Percentiles rank a stretch among this genome's conserved stretches.
These are phyloP conservation scores for Xylogone sp. DNA, from an alignment of 2,329 filamentous ascomycete genomes.

Conservation along the genomic window DNA sequence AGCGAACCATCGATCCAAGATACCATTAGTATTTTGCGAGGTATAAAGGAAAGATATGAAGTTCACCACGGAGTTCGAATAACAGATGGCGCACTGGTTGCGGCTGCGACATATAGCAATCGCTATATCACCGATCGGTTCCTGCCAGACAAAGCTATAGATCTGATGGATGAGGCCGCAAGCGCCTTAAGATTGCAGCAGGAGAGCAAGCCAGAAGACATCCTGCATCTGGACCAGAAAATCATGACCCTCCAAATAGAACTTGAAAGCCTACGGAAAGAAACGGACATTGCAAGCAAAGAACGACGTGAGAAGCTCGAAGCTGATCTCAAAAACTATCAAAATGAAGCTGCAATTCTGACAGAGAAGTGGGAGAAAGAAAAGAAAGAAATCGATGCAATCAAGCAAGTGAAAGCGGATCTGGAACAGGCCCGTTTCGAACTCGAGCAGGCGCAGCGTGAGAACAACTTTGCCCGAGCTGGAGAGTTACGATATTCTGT, in stretches of 20 bases:
- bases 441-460: constrained; percentile 80
- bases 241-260: constrained; percentile 99
- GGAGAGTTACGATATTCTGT: constrained; percentile 85
- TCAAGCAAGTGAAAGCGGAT: constrained; percentile 86
- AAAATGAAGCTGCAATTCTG: constrained; percentile 71
- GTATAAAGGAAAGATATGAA: constrained; percentile 97
- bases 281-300: constrained; percentile 83
- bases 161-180: constrained; percentile 92
- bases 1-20: constrained; percentile 87
- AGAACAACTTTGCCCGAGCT: constrained; percentile 86
- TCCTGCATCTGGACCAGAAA: constrained; percentile 86
- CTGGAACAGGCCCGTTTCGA: constrained; percentile 82
- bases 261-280: constrained; percentile 88
- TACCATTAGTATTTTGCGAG: constrained; percentile 90
- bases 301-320: constrained; percentile 87
- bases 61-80: constrained; percentile 96
- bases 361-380: constrained; percentile 90
- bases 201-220: constrained; percentile 94
- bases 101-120: constrained; percentile 88
- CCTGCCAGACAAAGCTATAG: constrained; percentile 94
- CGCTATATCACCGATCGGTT: constrained; percentile 96
- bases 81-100: constrained; percentile 86
- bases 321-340: constrained; percentile 67
- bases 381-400: constrained; percentile 74
- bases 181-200: constrained; percentile 88